Evolutionary conservation across 257 asterid species (phyloP), one percentile per base, ranked within the genome.

Genomic region (Solanum pimpinellifolium): DNA sequence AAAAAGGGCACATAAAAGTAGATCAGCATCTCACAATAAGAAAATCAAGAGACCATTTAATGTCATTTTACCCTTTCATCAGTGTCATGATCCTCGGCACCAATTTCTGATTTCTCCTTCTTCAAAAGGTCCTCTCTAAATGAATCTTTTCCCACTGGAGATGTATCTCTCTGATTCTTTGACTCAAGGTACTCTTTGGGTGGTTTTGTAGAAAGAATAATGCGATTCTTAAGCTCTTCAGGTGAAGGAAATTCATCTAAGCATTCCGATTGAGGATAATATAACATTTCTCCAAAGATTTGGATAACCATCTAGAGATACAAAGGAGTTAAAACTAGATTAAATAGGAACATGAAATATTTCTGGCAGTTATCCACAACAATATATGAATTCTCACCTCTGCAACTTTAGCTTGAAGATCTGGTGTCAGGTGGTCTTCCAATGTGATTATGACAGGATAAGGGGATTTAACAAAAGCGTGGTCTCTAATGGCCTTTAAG

Each of bases 371-470:
- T 78, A 80, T 80, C 42, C 29, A 49, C 68, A 47, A 80, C 3
- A 68, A 7, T 0, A 80, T 1, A 29, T 29, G 85, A 18, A 80
- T 27, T 47, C 88, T 91, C 88, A 97, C 99, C 95, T 87, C 97
- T 2, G 98, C 98, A 60, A 95, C 99, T 92, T 94, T 97, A 49
- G 98, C 98, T 87, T 95, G 98, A 85, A 94, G 99, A 6, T 92
- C 91, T 18, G 96, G 98, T 25, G 98, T 93, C 73, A 97, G 98
- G 74, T 97, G 99, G 89, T 97, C 99, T 89, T 97, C 99, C 83
- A 97, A 80, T 7, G 98, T 97, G 44, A 97, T 91, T 27, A 97
- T 94, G 84, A 97, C 97, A 77, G 98, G 98, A 86, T 97, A 97
- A 0, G 96, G 95, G 62, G 99, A 95, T 49, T 90, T 93, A 46